Conservation (phyloP, 441 rosid species). For the Brassica hybrid region DNA sequence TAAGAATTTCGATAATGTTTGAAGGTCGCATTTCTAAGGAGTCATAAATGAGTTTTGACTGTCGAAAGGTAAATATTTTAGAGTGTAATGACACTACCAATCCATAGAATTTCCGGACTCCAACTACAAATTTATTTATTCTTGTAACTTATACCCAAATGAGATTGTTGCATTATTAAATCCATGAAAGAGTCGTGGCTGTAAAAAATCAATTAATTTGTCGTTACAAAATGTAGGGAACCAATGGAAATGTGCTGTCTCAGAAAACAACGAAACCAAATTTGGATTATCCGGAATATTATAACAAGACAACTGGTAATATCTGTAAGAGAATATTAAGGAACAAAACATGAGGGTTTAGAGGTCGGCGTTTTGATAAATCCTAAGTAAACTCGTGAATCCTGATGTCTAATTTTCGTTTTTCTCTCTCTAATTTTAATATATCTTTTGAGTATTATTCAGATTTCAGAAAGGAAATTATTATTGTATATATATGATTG, state of each 20-base stretch:
- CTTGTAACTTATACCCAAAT: background rate
- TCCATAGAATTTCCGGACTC: background rate
- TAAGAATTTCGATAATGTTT: background rate
- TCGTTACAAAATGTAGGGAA: conserved; percentile 7
- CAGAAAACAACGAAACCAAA: conserved; percentile 13
- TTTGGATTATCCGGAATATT: conserved; percentile 15
- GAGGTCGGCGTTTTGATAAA: conserved; percentile 22
- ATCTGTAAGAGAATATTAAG: background rate
- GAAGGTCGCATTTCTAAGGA: background rate
- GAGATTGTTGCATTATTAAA: background rate
- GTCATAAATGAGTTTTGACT: background rate
- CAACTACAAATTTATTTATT: conserved; percentile 2
- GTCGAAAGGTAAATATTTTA: background rate
- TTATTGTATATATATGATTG: conserved; percentile 26
- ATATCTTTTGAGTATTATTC: background rate
- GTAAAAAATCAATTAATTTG: background rate
- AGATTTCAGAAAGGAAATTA: background rate
- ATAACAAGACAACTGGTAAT: conserved; percentile 16
- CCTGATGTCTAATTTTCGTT: conserved; percentile 16
- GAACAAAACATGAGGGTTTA: conserved; percentile 19
- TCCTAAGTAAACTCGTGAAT: conserved; percentile 16
- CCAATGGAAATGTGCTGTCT: conserved; percentile 1
- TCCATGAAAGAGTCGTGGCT: background rate
- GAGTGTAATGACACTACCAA: background rate
- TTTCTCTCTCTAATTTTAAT: conserved; percentile 6